phyloP scores from a whole-genome alignment of 805 yeast genomes.

The Suhomyces xylopsoci region DNA sequence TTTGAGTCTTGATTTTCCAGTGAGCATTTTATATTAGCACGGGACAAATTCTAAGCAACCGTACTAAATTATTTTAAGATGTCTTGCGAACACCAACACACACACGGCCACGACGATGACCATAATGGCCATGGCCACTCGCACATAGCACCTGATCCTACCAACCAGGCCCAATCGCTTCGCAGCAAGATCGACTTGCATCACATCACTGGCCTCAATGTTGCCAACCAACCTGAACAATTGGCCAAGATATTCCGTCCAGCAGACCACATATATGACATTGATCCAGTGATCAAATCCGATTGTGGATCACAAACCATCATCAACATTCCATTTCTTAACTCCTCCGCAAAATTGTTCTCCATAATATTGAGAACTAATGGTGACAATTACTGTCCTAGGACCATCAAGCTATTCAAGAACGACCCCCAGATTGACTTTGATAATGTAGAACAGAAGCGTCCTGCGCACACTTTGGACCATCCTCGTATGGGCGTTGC shows the following conservation, averaged over 20 bases:
- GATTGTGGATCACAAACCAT: slow-evolving; percentile 84
- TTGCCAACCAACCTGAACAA: slow-evolving; percentile 51
- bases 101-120: slow-evolving; percentile 36
- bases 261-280: slow-evolving; percentile 46
- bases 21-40: too few relatives aligned
- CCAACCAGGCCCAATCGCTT: slow-evolving; percentile 66
- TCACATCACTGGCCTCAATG: slow-evolving; percentile 62
- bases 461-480: slow-evolving; percentile 49
- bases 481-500: slow-evolving; percentile 64
- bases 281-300: slow-evolving; percentile 49
- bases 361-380: slow-evolving; percentile 69
- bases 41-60: too few relatives aligned
- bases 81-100: slow-evolving; percentile 25
- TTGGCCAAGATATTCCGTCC: slow-evolving; percentile 51
- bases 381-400: slow-evolving; percentile 65
- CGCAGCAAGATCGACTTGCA: slow-evolving; percentile 56
- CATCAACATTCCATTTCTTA: slow-evolving; percentile 70
- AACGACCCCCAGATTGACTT: slow-evolving; percentile 73
- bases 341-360: slow-evolving; percentile 68
- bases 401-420: slow-evolving; percentile 65
- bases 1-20: not conserved
- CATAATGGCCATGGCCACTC: slow-evolving; percentile 17
- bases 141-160: slow-evolving; percentile 65
- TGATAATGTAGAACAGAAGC: slow-evolving; percentile 49
- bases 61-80: too few relatives aligned